phyloP scores from a whole-genome alignment of 2,329 filamentous ascomycete genomes.

The Fusarium multiceps region DNA sequence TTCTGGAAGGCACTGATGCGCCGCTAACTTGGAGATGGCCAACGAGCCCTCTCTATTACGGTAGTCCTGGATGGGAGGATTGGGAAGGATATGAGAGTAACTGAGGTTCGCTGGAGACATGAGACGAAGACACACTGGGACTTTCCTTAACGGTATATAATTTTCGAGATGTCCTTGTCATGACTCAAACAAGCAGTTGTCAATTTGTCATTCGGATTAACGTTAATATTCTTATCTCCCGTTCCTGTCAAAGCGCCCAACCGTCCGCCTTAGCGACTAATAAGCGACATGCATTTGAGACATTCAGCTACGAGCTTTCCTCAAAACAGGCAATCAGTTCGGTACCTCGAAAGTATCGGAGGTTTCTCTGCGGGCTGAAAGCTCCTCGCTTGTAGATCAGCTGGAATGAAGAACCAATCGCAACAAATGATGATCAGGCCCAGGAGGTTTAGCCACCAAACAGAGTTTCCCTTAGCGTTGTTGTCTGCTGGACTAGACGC shows the following conservation, averaged over 20 bases:
- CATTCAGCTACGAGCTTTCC: neutral
- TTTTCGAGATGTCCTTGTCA: neutral
- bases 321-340: neutral
- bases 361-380: neutral
- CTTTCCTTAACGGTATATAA: neutral
- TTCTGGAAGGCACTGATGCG: neutral
- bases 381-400: neutral
- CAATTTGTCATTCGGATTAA: neutral
- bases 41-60: too few relatives aligned
- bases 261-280: neutral
- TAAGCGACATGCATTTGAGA: neutral
- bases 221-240: neutral
- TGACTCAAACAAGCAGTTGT: neutral
- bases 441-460: neutral
- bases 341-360: neutral
- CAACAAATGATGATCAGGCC: neutral
- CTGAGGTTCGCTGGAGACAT: neutral
- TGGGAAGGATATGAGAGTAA: too few relatives aligned
- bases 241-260: neutral
- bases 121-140: neutral
- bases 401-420: neutral
- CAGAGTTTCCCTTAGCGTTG: neutral
- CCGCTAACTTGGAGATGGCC: neutral
- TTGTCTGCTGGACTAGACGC: neutral
- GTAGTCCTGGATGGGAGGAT: too few relatives aligned